A percentile compares a stretch with the other conserved stretches of the same genome.
Conservation (phyloP, 1,139 yeast species). For the Sugiyamaella paludigena region DNA sequence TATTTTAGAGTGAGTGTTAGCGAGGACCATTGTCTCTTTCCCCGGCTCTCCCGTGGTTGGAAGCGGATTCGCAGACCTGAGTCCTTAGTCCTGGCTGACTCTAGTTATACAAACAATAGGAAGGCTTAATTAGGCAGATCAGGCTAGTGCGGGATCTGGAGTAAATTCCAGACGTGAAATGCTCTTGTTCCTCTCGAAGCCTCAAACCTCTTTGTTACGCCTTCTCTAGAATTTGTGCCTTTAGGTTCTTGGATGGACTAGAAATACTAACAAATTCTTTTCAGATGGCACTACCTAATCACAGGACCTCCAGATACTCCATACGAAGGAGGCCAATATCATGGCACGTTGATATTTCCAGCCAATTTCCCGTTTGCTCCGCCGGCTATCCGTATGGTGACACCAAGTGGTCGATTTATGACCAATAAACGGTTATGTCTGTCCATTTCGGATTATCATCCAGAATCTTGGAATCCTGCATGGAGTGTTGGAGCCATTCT, state of each 20-base stretch:
- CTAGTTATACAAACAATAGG: too few species aligned
- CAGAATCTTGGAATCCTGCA: constrained; percentile 92
- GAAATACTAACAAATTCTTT: neutral
- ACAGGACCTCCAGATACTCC: constrained; percentile 89
- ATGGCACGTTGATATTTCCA: constrained; percentile 82
- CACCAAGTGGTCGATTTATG: constrained; percentile 81
- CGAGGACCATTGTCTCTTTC: too few species aligned
- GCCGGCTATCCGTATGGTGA: constrained; percentile 83
- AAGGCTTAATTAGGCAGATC: too few species aligned
- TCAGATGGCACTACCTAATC: constrained; percentile 68
- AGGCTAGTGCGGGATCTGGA: too few species aligned
- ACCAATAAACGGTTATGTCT: constrained; percentile 78
- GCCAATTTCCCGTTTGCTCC: constrained; percentile 89
- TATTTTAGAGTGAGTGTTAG: constrained; percentile 51
- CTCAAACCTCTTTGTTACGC: too few species aligned
- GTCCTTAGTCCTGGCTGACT: too few species aligned
- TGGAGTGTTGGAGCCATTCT: constrained; percentile 89
- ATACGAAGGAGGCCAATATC: constrained; percentile 82
- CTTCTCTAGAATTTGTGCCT: too few species aligned
- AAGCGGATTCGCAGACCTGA: too few species aligned
- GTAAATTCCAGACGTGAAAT: too few species aligned
- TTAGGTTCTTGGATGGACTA: too few species aligned
- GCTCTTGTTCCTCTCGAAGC: too few species aligned
- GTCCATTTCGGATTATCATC: constrained; percentile 90
- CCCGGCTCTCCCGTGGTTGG: too few species aligned